Conservation (phyloP, 345 rosid genomes). For the Acer saccharum region DNA sequence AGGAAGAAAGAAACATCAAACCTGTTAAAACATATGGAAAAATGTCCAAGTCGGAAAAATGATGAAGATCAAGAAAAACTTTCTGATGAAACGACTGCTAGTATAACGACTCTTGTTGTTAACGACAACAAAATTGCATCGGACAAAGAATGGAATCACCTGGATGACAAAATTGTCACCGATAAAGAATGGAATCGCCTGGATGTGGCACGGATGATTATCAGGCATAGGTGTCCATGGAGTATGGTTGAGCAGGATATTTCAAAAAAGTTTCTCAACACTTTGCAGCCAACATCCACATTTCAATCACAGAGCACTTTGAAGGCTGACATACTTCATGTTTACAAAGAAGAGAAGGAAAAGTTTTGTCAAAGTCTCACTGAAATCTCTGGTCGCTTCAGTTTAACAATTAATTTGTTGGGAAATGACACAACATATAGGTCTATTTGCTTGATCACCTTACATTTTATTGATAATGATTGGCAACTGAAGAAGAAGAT, state of each 20-base stretch:
- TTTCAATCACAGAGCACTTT: neutral
- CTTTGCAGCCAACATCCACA: neutral
- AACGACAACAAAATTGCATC: neutral
- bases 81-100: neutral
- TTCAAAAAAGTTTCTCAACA: neutral
- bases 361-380: neutral
- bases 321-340: neutral
- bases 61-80: neutral
- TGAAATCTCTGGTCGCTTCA: neutral
- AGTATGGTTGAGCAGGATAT: neutral
- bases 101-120: neutral
- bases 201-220: neutral
- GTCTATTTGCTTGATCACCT: neutral
- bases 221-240: neutral
- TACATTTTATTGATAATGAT: neutral
- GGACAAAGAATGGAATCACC: neutral
- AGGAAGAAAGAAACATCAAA: constrained; percentile 9
- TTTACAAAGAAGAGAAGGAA: neutral
- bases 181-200: neutral
- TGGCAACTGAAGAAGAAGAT: constrained; percentile 7
- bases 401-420: neutral
- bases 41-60: neutral
- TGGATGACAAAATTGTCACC: neutral
- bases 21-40: neutral
- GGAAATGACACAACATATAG: neutral